Conservation (phyloP, 2,329 filamentous ascomycete genomes). For the Xylaria sp. region DNA sequence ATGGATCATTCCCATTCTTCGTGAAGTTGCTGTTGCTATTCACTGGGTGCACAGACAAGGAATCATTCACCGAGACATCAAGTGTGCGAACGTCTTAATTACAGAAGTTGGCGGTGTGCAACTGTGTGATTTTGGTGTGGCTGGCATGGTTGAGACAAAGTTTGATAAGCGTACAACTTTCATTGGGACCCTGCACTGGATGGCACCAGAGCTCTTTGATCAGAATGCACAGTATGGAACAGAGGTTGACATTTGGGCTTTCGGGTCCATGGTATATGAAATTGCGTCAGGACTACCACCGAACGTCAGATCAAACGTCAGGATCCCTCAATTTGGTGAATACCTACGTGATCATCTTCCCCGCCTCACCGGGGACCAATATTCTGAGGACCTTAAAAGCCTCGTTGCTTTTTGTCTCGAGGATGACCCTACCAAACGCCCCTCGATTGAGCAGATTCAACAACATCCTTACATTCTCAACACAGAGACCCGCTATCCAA, state of each 20-base stretch:
- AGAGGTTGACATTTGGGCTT: slow-evolving; percentile 85
- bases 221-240: slow-evolving; percentile 72
- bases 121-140: slow-evolving; percentile 86
- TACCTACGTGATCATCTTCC: slow-evolving; percentile 71
- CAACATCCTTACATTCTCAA: slow-evolving; percentile 74
- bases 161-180: slow-evolving; percentile 82
- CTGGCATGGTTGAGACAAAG: slow-evolving; percentile 79
- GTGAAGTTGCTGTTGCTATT: slow-evolving; percentile 73
- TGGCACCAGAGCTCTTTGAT: slow-evolving; percentile 82
- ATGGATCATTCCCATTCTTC: slow-evolving; percentile 74
- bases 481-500: slow-evolving; percentile 71
- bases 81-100: slow-evolving; percentile 82
- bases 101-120: slow-evolving; percentile 81
- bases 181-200: slow-evolving; percentile 86
- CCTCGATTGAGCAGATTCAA: slow-evolving; percentile 75
- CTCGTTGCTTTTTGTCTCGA: slow-evolving; percentile 79
- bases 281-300: slow-evolving; percentile 82
- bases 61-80: slow-evolving; percentile 77
- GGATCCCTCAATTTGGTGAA: slow-evolving; percentile 62
- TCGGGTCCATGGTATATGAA: slow-evolving; percentile 82
- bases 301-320: slow-evolving; percentile 67
- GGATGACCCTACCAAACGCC: slow-evolving; percentile 73
- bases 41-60: slow-evolving; percentile 74
- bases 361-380: slow-evolving; percentile 75
- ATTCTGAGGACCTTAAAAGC: slow-evolving; percentile 73